Percentiles rank a stretch among this genome's conserved stretches.
Evolutionary conservation across 768 basidiomycete genomes (phyloP).

Genomic region (Crucibulum laeve): DNA sequence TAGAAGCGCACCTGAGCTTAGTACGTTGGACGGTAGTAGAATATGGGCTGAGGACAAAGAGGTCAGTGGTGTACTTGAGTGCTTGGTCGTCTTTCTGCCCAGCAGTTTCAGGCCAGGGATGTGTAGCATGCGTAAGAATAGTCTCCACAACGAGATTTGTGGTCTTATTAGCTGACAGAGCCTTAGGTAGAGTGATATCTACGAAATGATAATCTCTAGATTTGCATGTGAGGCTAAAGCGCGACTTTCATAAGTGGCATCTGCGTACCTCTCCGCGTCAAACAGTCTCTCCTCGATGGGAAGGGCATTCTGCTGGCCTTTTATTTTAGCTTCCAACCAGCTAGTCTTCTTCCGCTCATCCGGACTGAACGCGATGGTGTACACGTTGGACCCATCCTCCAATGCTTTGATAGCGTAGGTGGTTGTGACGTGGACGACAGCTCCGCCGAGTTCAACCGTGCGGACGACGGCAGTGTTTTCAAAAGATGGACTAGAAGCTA

Average conservation of each 20-base stretch:
- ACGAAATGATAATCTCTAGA: slow-evolving; percentile 47
- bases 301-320: slow-evolving; percentile 59
- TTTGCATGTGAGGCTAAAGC: slow-evolving; percentile 3
- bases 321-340: slow-evolving; percentile 78
- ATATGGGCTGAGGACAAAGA: slow-evolving; percentile 86
- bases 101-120: slow-evolving; percentile 71
- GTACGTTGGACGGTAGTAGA: slow-evolving; percentile 76
- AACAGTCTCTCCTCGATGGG: slow-evolving; percentile 42
- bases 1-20: slow-evolving; percentile 69
- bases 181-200: slow-evolving; percentile 58
- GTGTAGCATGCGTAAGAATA: slow-evolving; percentile 72
- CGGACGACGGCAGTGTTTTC: slow-evolving; percentile 90
- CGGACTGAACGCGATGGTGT: slow-evolving; percentile 63
- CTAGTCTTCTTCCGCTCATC: slow-evolving; percentile 65
- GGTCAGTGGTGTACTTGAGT: slow-evolving; percentile 69
- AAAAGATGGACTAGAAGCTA: slow-evolving; percentile 47
- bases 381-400: slow-evolving; percentile 52
- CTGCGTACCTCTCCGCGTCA: slow-evolving; percentile 52
- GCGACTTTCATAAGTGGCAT: slow-evolving; percentile 9
- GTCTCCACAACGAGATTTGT: slow-evolving; percentile 77
- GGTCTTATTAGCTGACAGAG: slow-evolving; percentile 54
- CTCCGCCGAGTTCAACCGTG: slow-evolving; percentile 85
- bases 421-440: slow-evolving; percentile 84
- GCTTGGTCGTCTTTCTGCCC: slow-evolving; percentile 75
- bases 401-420: slow-evolving; percentile 81